These are phyloP conservation scores for Cladophialophora yegresii DNA, from an alignment of 2,329 filamentous ascomycete species.

Conservation along the genomic window DNA sequence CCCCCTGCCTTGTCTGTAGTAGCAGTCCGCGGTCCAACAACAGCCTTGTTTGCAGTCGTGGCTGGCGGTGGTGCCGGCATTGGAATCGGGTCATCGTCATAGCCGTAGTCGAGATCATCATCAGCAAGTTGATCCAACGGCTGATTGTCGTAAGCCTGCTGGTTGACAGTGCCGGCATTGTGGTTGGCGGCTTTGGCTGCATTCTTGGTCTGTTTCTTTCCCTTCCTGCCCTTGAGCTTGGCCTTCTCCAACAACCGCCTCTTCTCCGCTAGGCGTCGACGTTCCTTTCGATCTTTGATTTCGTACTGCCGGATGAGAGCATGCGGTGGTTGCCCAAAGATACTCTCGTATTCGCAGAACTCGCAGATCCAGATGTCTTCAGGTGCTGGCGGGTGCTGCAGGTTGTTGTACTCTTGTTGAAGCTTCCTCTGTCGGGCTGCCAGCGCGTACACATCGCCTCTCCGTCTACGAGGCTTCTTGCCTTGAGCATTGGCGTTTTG, in stretches of 20 bases:
- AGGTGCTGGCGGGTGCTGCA: conserved; percentile 67
- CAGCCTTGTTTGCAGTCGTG: conserved; percentile 38
- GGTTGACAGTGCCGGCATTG: conserved; percentile 40
- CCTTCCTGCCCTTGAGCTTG: conserved; percentile 88
- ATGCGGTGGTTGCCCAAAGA: conserved; percentile 83
- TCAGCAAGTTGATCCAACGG: conserved; percentile 49
- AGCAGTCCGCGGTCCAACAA: conserved; percentile 22
- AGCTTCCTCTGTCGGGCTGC: conserved; percentile 77
- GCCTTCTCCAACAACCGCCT: conserved; percentile 84
- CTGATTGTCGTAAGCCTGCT: conserved; percentile 47
- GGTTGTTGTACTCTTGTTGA: conserved; percentile 74
- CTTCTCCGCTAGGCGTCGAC: conserved; percentile 83
- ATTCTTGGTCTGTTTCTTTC: conserved; percentile 76
- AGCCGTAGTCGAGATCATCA: conserved; percentile 54
- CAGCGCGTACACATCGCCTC: conserved; percentile 69
- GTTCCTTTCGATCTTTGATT: conserved; percentile 84
- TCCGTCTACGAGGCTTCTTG: conserved; percentile 66
- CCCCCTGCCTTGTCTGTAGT: conserved; percentile 32
- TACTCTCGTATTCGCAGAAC: conserved; percentile 96
- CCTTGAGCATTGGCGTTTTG: conserved; percentile 51
- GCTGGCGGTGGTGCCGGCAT: conserved; percentile 43
- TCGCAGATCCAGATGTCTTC: conserved; percentile 94
- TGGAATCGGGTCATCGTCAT: conserved; percentile 53
- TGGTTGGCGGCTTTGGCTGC: conserved; percentile 53
- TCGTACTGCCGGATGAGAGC: conserved; percentile 90